Base-by-base conservation (phyloP, 352 stramenopile species). In the Saprolegnia diclina region DNA sequence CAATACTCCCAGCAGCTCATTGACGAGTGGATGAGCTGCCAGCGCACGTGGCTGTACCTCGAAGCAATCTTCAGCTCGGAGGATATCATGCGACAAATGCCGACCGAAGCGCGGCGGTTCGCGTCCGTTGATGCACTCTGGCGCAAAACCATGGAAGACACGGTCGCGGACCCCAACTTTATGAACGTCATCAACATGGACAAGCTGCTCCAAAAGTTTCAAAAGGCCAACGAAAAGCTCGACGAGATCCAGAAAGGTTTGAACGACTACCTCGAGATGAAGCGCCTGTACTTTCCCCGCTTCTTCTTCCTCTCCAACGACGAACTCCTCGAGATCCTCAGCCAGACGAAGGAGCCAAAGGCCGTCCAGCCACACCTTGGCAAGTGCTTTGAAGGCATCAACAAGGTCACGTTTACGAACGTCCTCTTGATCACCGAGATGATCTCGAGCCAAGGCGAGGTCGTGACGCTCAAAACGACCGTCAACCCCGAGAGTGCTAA, bases 271-370 rank as follows among this genome's bases (percentile, higher is more conserved):
- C 67, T 98, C 7, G 91, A 97, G 76, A 97, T 96, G 80, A 97
- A 98, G 77, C 81, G 92, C 1, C 68, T 97, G 26, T 91, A 96
- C 69, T 86, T 98, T 89, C 91, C 92, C 9, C 82, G 92, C n/a
- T 98, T 98, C 64, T 98, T 97, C 81, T 97, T 98, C 78, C 71
- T 98, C 1, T 97, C 91, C 11, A 97, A 98, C 71, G 92, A 97
- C 69, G 91, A 98, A 67, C 65, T 98, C 69, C 80, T 98, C 6
- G 91, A 97, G 73, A 97, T 98, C 59, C 76, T 98, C 1, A 94
- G 87, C 0, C 89, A 98, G 72, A 97, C 92, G 1, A 98, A 97
- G 69, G 92, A 98, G 52, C 91, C 92, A 5, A 89, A 90, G 37
- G 90, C 90, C 19, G 91, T 97, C 24, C 91, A 97, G 67, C 91